These are phyloP conservation scores for Isatis tinctoria DNA, from an alignment of 345 rosid genomes.

Conservation along the genomic window DNA sequence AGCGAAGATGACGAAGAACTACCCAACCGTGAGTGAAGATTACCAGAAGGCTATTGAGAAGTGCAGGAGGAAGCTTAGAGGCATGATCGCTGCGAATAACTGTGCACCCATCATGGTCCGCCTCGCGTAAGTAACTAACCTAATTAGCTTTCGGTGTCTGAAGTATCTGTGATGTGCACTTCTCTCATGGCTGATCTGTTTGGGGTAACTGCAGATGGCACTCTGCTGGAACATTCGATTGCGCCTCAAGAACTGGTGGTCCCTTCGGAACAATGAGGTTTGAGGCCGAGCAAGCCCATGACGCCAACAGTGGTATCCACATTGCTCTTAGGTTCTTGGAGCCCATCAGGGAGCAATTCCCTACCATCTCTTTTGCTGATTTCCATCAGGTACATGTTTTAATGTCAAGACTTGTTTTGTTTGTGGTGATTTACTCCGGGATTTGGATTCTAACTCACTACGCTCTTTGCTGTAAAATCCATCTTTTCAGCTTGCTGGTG, in stretches of 20 bases:
- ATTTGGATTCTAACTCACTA: neutral
- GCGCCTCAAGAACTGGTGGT: slow-evolving; percentile 78
- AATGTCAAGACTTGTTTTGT: neutral
- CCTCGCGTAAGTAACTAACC: slow-evolving; percentile 52
- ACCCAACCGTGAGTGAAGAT: slow-evolving; percentile 79
- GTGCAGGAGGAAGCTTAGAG: slow-evolving; percentile 81
- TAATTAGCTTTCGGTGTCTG: neutral
- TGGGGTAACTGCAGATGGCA: slow-evolving; percentile 64
- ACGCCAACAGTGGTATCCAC: slow-evolving; percentile 82
- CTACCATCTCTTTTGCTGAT: slow-evolving; percentile 62
- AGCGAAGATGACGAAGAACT: slow-evolving; percentile 66
- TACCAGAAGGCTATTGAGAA: slow-evolving; percentile 77
- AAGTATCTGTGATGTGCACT: neutral
- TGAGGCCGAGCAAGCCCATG: slow-evolving; percentile 66
- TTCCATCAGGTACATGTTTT: slow-evolving; percentile 63
- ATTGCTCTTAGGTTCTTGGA: slow-evolving; percentile 79
- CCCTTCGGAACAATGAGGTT: slow-evolving; percentile 89
- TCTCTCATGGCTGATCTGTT: neutral
- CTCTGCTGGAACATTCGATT: slow-evolving; percentile 93
- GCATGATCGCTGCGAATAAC: slow-evolving; percentile 78
- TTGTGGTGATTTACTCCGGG: neutral
- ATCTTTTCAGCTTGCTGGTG: slow-evolving; percentile 67
- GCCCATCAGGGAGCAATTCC: slow-evolving; percentile 83
- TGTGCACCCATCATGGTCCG: slow-evolving; percentile 98
- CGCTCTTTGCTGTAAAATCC: neutral